Evolutionary conservation across 768 basidiomycete species (phyloP), one percentile per base, ranked within the genome.

Genomic region (Termitomyces sp.): DNA sequence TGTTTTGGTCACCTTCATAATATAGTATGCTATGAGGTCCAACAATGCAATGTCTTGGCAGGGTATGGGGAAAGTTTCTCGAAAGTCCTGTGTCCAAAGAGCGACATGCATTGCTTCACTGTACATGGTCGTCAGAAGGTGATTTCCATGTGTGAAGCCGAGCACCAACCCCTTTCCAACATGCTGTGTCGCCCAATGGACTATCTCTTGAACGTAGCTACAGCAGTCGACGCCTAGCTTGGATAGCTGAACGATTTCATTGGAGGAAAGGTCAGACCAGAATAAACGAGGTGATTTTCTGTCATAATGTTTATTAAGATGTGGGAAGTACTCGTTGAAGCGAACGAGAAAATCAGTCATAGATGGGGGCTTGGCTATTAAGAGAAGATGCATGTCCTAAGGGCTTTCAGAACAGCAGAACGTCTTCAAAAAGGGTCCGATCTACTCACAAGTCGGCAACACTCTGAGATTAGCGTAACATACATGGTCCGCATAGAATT

Each of bases 291-390:
- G 66, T 9, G 69, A 67, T 44, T 59, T 45, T 48, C 44, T 47
- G 41, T 56, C 42, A 47, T 55, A 60, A 30, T 60, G 58, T 31
- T 66, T 57, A 58, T 72, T 65, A 16, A 73, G 61, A 47, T 68
- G 66, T 11, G 72, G 74, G 55, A 76, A 73, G 63, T 79, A 80
- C 63, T 78, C 72, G 46, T 78, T 72, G 61, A 77, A 76, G 7
- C 72, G 72, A 41, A 73, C 58, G 66, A 74, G 70, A 57, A 75
- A 75, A 36, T 74, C 68, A 6, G 69, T 59, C 54, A 75, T 66
- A 18, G 71, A 73, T 3, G 62, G 62, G 30, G 65, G 59, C 22
- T 58, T 52, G 22, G 59, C 54, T 4, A 69, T 65, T 72, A 74
- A 75, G n/a, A 71, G 55, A n/a, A 65, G 59, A 58, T 70, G 67